Base-by-base conservation (phyloP, 1,284 basidiomycete species). In the Ustilago crameri region DNA sequence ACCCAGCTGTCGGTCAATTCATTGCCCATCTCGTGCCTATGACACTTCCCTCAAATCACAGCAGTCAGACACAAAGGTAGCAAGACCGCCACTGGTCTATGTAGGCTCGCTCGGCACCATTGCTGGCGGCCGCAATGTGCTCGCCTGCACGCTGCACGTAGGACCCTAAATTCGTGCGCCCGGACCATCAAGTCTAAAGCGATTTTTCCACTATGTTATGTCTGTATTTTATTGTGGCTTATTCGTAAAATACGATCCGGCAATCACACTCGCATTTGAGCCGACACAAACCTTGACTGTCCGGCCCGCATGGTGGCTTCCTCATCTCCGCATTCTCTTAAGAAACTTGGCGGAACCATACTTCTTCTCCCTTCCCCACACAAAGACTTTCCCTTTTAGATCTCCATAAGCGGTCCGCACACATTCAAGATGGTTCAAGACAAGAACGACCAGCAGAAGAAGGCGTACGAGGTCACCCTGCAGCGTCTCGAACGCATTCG, bases 401-500 rank as follows among this genome's bases (percentile, higher is more conserved):
- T 26, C 24, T 12, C 17, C 8, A 37, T n/a, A n/a, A n/a, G n/a
- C n/a, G n/a, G n/a, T n/a, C n/a, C n/a, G n/a, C n/a, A n/a, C 17
- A 7, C 5, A 14, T 34, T 30, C 8, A 53, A 44, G 18, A 71
- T 71, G 68, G 49, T 58, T 3, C 63, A 66, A 23, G 47, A 23
- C 14, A 71, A 62, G 30, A 43, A 61, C 12, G 62, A 61, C 34
- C 58, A 61, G 48, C 65, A 61, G 9, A 68, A 73, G 38, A 20
- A 64, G 45, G 70, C 65, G 18, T 78, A 78, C 57, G 59, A 69
- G 20, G 50, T 43, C 5, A 75, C 73, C 18, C 50, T 75, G 9
- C 37, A 65, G 47, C 61, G 92, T 20, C 86, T 94, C 40, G 84
- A 88, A 51, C 87, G 87, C 74, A 89, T 94, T 57, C 89, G 90